Evolutionary conservation across 768 basidiomycete species (phyloP).

Genomic region (Boletus barrowsii): DNA sequence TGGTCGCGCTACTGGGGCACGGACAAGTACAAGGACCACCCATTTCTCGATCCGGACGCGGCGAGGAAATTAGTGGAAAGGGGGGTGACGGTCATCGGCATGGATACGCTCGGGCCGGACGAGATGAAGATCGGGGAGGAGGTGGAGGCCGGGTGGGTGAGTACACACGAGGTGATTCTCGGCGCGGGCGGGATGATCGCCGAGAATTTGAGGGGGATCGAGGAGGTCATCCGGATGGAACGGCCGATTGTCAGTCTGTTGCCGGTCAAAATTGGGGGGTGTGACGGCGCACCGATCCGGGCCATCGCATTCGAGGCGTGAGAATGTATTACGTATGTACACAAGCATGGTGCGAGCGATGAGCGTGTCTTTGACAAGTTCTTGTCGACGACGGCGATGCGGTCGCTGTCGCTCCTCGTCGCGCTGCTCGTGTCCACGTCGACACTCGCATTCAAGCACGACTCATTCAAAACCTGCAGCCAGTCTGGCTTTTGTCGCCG

Average conservation of each 20-base stretch:
- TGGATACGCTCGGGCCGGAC: conserved; percentile 67
- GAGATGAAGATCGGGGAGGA: conserved; percentile 30
- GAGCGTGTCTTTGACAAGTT: not conserved
- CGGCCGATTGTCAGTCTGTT: conserved; percentile 49
- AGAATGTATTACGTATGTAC: conserved; percentile 13
- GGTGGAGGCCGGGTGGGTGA: not conserved
- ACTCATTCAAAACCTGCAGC: conserved; percentile 94
- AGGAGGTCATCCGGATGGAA: conserved; percentile 33
- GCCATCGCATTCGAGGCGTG: conserved; percentile 46
- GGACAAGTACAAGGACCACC: conserved; percentile 52
- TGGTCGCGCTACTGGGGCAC: conserved; percentile 58
- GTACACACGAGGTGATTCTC: conserved; percentile 56
- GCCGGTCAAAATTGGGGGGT: conserved; percentile 54
- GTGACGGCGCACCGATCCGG: conserved; percentile 66
- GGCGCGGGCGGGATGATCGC: conserved; percentile 62
- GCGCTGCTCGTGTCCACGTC: conserved; percentile 31
- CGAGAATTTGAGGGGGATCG: conserved; percentile 64
- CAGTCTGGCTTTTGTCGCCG: conserved; percentile 94
- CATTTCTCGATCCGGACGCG: conserved; percentile 51
- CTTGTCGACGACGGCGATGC: conserved; percentile 10
- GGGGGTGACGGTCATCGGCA: conserved; percentile 55
- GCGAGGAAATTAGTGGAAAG: conserved; percentile 46
- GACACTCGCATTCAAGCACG: conserved; percentile 61
- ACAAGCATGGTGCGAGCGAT: not conserved
- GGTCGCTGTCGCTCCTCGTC: conserved; percentile 28